These are phyloP conservation scores for Tylopilus vinaceipallidus DNA, from an alignment of 768 basidiomycete genomes.

Conservation along the genomic window DNA sequence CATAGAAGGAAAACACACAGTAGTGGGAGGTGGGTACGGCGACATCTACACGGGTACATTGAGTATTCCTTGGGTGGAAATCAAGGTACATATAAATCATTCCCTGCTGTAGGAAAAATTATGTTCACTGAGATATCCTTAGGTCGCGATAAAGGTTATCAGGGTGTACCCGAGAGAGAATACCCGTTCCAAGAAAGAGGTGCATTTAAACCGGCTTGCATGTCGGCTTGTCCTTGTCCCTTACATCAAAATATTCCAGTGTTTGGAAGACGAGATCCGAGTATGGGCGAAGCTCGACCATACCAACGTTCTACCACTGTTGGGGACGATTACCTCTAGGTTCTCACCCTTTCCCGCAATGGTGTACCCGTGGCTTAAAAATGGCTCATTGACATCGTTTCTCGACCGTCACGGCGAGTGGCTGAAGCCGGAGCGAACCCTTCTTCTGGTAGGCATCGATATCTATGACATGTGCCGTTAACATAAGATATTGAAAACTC, in stretches of 20 bases:
- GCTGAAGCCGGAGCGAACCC: neutral
- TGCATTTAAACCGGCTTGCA: neutral
- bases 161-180: constrained; percentile 1
- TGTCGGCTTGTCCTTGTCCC: neutral
- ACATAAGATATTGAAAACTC: neutral
- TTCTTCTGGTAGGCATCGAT: neutral
- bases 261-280: constrained; percentile 1
- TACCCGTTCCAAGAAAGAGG: neutral
- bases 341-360: neutral
- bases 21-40: neutral
- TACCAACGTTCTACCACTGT: neutral
- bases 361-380: neutral
- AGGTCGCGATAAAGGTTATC: constrained; percentile 5
- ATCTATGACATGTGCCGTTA: no score
- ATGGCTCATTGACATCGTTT: neutral
- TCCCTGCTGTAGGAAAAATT: neutral
- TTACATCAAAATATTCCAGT: neutral
- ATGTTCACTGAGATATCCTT: neutral
- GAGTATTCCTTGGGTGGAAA: neutral
- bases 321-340: neutral
- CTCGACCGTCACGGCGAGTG: neutral
- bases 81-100: neutral
- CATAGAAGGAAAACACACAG: no score
- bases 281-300: constrained; percentile 10
- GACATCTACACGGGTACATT: neutral